Conservation (phyloP, 1,284 basidiomycete genomes). For the Leccinum olivaceoglutinosum region DNA sequence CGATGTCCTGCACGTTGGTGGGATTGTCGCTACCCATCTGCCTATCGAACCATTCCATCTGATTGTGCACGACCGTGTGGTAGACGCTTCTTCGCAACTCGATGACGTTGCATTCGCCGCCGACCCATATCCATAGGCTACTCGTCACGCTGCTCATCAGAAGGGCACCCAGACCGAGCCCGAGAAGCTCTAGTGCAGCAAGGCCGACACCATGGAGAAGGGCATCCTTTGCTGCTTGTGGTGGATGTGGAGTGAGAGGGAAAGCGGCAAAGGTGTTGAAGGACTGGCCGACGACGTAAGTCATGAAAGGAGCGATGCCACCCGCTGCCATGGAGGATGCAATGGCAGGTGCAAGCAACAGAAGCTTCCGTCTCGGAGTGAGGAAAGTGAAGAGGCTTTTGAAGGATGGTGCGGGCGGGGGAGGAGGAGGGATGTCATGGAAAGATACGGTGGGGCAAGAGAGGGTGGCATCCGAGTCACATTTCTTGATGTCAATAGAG, state of each 20-base stretch:
- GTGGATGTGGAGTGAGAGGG: slow-evolving; percentile 41
- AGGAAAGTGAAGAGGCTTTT: slow-evolving; percentile 52
- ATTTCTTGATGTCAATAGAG: slow-evolving; percentile 18
- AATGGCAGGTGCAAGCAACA: slow-evolving; percentile 70
- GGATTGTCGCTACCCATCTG: slow-evolving; percentile 67
- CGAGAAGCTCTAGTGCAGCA: slow-evolving; percentile 67
- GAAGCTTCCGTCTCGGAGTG: slow-evolving; percentile 40
- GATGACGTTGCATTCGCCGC: slow-evolving; percentile 74
- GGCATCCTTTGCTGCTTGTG: slow-evolving; percentile 43
- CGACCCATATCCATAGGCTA: slow-evolving; percentile 79
- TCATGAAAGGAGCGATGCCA: slow-evolving; percentile 90
- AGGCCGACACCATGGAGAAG: slow-evolving; percentile 59
- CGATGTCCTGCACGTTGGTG: slow-evolving; percentile 34
- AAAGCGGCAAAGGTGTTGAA: slow-evolving; percentile 77
- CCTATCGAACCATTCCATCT: slow-evolving; percentile 85
- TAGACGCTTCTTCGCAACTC: slow-evolving; percentile 71
- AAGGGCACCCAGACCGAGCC: slow-evolving; percentile 66
- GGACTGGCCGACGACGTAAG: slow-evolving; percentile 79
- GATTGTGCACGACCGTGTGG: slow-evolving; percentile 60
- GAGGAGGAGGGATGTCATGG: slow-evolving; percentile 8
- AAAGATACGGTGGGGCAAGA: slow-evolving; percentile 14
- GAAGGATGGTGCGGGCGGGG: slow-evolving; percentile 38
- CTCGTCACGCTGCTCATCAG: slow-evolving; percentile 72
- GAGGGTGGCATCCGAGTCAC: slow-evolving; percentile 2
- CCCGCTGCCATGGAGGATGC: slow-evolving; percentile 66